Conservation (phyloP, 2,329 filamentous ascomycete genomes). For the Ilyonectria destructans region DNA sequence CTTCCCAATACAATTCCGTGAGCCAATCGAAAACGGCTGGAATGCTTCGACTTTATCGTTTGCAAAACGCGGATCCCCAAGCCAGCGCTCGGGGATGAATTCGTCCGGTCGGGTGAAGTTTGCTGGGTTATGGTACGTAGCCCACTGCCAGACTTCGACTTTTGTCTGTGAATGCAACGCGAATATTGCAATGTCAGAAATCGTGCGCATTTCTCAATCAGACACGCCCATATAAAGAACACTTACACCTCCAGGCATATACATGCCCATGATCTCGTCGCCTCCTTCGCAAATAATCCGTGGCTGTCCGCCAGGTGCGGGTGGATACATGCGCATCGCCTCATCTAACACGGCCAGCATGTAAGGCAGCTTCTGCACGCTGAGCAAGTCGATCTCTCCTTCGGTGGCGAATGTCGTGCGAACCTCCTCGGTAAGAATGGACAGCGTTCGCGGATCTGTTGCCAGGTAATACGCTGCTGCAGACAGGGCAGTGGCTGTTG, state of each 20-base stretch:
- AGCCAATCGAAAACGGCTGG: conserved; percentile 65
- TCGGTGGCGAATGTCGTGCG: conserved; percentile 54
- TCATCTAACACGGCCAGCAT: conserved; percentile 60
- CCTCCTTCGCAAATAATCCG: conserved; percentile 53
- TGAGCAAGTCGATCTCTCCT: conserved; percentile 55
- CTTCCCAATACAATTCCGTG: conserved; percentile 66
- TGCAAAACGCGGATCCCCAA: conserved; percentile 50
- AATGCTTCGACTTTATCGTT: conserved; percentile 59
- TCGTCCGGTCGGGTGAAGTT: conserved; percentile 34
- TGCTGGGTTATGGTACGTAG: conserved; percentile 21
- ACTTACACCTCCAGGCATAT: conserved; percentile 52
- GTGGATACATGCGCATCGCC: conserved; percentile 58
- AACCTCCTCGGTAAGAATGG: conserved; percentile 57
- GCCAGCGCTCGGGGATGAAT: conserved; percentile 36
- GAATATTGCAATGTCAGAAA: conserved; percentile 5
- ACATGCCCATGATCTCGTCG: conserved; percentile 47
- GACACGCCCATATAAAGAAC: not conserved
- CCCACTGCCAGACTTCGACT: conserved; percentile 35
- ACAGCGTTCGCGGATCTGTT: conserved; percentile 35
- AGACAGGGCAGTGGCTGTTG: conserved; percentile 52
- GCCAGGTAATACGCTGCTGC: conserved; percentile 51
- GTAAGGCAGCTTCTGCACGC: conserved; percentile 35
- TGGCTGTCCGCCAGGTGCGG: conserved; percentile 37
- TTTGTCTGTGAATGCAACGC: conserved; percentile 16
- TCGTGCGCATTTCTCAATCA: not conserved